These are phyloP conservation scores for Fusarium solani-melongenae DNA, from an alignment of 2,329 filamentous ascomycete species.

Conservation along the genomic window DNA sequence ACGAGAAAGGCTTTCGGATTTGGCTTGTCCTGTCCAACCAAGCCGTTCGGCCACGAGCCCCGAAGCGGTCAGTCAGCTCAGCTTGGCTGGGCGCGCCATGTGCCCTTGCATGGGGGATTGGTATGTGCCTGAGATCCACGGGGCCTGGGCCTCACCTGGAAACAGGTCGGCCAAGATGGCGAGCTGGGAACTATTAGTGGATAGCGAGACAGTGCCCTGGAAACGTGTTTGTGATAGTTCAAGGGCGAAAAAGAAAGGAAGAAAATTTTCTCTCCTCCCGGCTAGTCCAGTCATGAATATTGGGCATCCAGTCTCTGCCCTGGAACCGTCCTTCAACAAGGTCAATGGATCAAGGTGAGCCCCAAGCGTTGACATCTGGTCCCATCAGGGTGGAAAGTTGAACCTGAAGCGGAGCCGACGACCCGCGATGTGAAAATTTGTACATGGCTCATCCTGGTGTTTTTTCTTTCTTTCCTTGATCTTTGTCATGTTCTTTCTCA, in stretches of 20 bases:
- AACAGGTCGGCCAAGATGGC: conserved; percentile 22
- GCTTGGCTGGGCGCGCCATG: conserved; percentile 21
- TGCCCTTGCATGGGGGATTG: conserved; percentile 38
- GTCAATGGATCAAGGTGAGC: neutral
- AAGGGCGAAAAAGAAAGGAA: conserved; percentile 7
- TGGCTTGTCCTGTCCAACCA: conserved; percentile 1
- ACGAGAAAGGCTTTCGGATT: conserved; percentile 6
- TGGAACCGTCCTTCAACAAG: neutral
- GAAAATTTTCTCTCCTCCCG: neutral
- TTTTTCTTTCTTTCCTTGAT: neutral
- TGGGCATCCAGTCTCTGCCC: conserved; percentile 18
- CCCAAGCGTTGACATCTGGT: neutral
- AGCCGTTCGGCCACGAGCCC: conserved; percentile 23
- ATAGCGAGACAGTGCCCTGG: conserved; percentile 4
- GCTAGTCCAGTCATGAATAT: conserved; percentile 19
- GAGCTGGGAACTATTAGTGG: conserved; percentile 20
- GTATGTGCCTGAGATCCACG: conserved; percentile 38
- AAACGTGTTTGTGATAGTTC: conserved; percentile 23
- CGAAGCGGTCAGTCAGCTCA: conserved; percentile 41
- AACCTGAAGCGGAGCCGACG: conserved; percentile 28
- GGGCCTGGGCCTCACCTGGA: conserved; percentile 8
- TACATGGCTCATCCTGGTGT: conserved; percentile 36
- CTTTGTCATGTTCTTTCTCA: neutral
- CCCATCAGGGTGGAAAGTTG: conserved; percentile 12
- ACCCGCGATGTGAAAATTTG: conserved; percentile 19